Evolutionary conservation across 345 rosid species (phyloP).

Genomic region (Eucalyptus cladocalyx): DNA sequence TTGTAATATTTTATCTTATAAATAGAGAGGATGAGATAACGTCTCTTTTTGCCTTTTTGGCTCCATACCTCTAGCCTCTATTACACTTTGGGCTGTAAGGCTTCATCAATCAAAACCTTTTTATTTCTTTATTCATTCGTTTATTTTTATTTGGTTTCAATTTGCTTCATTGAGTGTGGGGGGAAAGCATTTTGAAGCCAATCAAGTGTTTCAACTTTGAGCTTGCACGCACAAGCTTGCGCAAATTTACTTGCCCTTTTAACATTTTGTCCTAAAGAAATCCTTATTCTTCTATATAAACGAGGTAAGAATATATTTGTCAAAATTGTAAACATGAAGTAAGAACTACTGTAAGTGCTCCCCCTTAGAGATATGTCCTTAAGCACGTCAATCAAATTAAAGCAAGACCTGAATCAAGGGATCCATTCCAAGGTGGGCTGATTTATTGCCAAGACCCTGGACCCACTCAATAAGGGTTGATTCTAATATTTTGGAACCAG

Average conservation of each 20-base stretch:
- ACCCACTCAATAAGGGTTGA: background rate
- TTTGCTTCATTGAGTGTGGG: background rate
- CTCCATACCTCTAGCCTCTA: background rate
- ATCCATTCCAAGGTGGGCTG: background rate
- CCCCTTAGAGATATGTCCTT: background rate
- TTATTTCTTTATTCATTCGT: background rate
- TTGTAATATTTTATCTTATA: background rate
- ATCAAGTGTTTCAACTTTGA: background rate
- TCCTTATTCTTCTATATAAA: background rate
- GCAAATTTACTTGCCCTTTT: background rate
- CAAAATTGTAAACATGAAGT: background rate
- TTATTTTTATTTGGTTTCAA: background rate
- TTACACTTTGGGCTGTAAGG: background rate
- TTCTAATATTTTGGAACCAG: background rate
- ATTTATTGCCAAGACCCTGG: fast-evolving
- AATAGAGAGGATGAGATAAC: background rate
- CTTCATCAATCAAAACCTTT: background rate
- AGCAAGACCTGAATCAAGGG: background rate
- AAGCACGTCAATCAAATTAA: background rate
- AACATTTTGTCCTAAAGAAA: background rate
- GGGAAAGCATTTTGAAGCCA: background rate
- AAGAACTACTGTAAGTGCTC: background rate
- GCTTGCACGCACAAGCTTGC: background rate
- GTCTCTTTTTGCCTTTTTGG: background rate
- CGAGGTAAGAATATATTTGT: background rate